phyloP scores from a whole-genome alignment of 2,329 filamentous ascomycete species.

The Kalaharituber pfeilii region DNA sequence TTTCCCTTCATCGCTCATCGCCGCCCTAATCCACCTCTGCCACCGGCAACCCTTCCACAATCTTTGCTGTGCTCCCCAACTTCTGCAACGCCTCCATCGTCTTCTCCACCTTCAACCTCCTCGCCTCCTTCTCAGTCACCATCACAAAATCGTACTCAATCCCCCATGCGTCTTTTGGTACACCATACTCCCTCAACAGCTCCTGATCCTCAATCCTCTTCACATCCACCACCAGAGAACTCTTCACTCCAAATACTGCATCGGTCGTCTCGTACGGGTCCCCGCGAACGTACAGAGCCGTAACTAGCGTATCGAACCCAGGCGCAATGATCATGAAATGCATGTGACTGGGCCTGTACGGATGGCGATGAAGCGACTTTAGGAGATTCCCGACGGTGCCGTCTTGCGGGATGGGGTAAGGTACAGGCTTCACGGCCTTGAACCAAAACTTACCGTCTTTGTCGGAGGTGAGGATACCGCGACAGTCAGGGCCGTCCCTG shows the following conservation, averaged over 20 bases:
- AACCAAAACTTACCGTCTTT: conserved; percentile 66
- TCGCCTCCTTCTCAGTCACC: conserved; percentile 52
- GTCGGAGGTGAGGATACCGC: conserved; percentile 53
- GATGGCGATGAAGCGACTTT: conserved; percentile 49
- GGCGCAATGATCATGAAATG: conserved; percentile 79
- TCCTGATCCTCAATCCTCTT: conserved; percentile 35
- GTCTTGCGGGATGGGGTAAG: conserved; percentile 71
- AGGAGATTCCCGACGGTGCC: conserved; percentile 64
- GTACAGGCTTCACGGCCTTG: conserved; percentile 65
- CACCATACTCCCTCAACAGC: conserved; percentile 41
- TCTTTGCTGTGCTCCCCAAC: conserved; percentile 50
- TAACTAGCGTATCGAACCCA: conserved; percentile 65
- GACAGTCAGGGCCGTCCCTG: conserved; percentile 47
- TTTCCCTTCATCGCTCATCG: too few species aligned
- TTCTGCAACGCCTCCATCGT: conserved; percentile 50
- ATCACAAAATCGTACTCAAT: conserved; percentile 63
- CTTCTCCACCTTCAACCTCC: conserved; percentile 45
- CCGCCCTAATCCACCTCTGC: conserved; percentile 41
- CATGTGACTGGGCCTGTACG: conserved; percentile 60
- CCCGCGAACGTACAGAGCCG: conserved; percentile 61
- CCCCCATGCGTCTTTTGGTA: conserved; percentile 42
- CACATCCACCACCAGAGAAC: conserved; percentile 55
- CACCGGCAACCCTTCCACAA: conserved; percentile 59
- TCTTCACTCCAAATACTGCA: conserved; percentile 74
- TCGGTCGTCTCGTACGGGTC: conserved; percentile 72